These are phyloP conservation scores for Penicillium maclennaniae DNA, from an alignment of 495 filamentous ascomycete species.

Conservation along the genomic window DNA sequence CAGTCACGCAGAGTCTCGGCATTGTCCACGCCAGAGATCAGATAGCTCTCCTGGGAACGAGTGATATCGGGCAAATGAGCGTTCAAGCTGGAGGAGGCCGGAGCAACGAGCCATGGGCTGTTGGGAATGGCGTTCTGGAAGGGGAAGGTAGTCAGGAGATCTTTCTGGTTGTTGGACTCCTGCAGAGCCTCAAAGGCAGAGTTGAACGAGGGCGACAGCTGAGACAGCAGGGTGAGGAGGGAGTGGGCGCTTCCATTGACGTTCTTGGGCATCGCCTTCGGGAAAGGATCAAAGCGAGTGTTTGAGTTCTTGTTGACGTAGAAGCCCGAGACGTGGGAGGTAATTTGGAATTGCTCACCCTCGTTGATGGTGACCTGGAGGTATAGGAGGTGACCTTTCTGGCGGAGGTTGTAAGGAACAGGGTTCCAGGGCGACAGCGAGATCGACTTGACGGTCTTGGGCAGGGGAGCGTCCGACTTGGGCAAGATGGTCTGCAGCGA, in stretches of 20 bases:
- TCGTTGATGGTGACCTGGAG: constrained; percentile 83
- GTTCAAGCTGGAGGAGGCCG: constrained; percentile 55
- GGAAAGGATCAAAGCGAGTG: constrained; percentile 86
- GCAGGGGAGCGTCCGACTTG: constrained; percentile 55
- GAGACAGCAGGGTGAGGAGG: constrained; percentile 70
- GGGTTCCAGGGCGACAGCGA: constrained; percentile 94
- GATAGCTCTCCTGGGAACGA: constrained; percentile 86
- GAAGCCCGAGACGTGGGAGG: constrained; percentile 89
- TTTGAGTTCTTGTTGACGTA: constrained; percentile 92
- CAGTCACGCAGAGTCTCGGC: constrained; percentile 93
- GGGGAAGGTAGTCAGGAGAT: constrained; percentile 88
- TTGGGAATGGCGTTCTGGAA: constrained; percentile 90
- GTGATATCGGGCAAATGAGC: constrained; percentile 79
- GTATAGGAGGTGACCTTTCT: constrained; percentile 92
- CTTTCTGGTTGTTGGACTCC: constrained; percentile 74
- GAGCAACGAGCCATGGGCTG: constrained; percentile 85
- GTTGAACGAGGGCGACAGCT: constrained; percentile 79
- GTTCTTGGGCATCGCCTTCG: constrained; percentile 62
- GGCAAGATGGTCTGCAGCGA: constrained; percentile 70
- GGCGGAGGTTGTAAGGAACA: constrained; percentile 81
- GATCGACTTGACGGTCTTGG: constrained; percentile 86
- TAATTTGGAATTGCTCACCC: constrained; percentile 89
- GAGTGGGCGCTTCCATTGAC: constrained; percentile 68
- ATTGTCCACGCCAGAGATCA: constrained; percentile 86
- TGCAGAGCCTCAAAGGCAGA: constrained; percentile 69